Base-by-base conservation (phyloP, 352 stramenopile genomes). In the Pythium volutum region DNA sequence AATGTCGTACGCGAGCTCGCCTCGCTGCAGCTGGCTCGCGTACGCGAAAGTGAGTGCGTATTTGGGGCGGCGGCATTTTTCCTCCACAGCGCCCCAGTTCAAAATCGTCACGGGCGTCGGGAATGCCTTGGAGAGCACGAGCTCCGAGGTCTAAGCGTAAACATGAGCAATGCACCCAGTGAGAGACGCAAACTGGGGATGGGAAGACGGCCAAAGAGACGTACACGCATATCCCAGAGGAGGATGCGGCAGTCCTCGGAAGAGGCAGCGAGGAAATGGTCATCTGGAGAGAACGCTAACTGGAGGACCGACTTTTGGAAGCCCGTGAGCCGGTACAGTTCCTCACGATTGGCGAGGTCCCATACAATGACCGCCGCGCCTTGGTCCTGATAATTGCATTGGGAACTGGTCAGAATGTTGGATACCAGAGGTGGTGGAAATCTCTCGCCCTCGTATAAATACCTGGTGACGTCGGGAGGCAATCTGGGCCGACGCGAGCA, bases 211-310 rank as follows among this genome's bases (percentile, higher is more conserved):
- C 14, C 2, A 14, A 42, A 27, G 9, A 16, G 31, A 55, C 74
- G 36, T 48, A 89, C 81, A 25, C 79, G 68, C 71, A 89, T 78
- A 77, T 93, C 81, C 84, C 79, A 93, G 12, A 91, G 64, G 60
- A 89, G 74, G 36, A 93, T 64, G 8, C 74, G 74, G 31, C 73
- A 87, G 64, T 92, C 83, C 36, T 84, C 76, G 0, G 79, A 75
- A 2, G 83, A 82, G 10, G 79, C 83, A 10, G 80, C 73, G 25
- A 93, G 78, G 41, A 91, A 90, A 43, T 88, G 79, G 45, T 93
- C 80, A 55, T 93, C 83, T 1, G 79, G 81, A 10, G 81, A 93
- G 56, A 91, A 92, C 1, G 77, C 72, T 50, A 90, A 75, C 58
- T 88, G 80, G 25, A 88, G 54, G 49, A 92, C 79, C 1, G 75